Evolutionary conservation across 2,329 filamentous ascomycete genomes (phyloP).

Genomic region (Ophiostoma sp.): DNA sequence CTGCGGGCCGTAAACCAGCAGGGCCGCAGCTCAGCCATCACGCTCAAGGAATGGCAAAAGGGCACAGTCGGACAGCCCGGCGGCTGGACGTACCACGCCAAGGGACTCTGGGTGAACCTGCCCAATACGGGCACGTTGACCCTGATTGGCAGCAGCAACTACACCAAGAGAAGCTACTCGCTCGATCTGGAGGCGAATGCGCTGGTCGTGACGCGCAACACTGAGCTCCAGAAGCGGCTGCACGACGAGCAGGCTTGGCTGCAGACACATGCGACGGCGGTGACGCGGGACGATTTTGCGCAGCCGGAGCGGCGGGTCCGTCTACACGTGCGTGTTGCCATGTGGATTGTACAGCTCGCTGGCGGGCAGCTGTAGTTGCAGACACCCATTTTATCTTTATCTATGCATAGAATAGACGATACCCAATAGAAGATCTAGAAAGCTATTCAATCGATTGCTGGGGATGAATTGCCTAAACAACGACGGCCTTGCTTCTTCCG

Average conservation of each 20-base stretch:
- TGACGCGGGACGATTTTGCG: constrained; percentile 73
- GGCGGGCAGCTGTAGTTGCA: constrained; percentile 69
- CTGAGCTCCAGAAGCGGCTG: constrained; percentile 64
- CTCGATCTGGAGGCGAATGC: constrained; percentile 88
- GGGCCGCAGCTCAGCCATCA: constrained; percentile 52
- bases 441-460: too few relatives aligned
- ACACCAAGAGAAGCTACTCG: constrained; percentile 88
- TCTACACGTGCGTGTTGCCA: constrained; percentile 76
- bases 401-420: background rate
- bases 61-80: constrained; percentile 74
- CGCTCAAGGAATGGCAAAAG: constrained; percentile 79
- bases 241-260: constrained; percentile 75
- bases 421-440: background rate
- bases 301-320: constrained; percentile 77
- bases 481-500: background rate
- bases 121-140: constrained; percentile 66
- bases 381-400: constrained; percentile 21
- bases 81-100: constrained; percentile 97
- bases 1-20: constrained; percentile 52
- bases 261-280: constrained; percentile 62
- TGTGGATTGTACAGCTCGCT: constrained; percentile 86
- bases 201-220: constrained; percentile 74
- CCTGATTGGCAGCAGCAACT: constrained; percentile 87
- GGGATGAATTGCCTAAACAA: background rate
- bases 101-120: constrained; percentile 85